Conservation (phyloP, 2,329 filamentous ascomycete species). For the Sphaceloma murrayae region DNA sequence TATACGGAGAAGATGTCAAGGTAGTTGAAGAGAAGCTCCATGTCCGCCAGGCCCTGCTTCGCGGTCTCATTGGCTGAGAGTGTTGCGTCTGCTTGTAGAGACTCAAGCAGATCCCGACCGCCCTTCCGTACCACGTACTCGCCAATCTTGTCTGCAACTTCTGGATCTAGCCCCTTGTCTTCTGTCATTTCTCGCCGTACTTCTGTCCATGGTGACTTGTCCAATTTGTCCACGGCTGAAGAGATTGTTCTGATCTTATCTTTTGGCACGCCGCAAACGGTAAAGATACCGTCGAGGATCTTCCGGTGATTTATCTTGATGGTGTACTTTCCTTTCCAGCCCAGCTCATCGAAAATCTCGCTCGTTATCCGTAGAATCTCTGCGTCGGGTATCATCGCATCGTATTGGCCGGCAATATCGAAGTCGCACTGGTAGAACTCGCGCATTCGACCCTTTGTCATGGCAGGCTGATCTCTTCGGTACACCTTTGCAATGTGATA, state of each 20-base stretch:
- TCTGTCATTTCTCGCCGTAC: constrained; percentile 89
- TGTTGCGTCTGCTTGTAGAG: constrained; percentile 56
- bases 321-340: constrained; percentile 63
- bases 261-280: constrained; percentile 76
- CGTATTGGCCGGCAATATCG: constrained; percentile 81
- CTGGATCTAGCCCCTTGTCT: constrained; percentile 70
- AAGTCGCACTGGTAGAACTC: constrained; percentile 98
- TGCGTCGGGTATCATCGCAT: constrained; percentile 84
- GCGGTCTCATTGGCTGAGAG: constrained; percentile 64
- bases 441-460: constrained; percentile 85
- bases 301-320: constrained; percentile 96
- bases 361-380: constrained; percentile 77
- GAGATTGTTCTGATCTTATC: constrained; percentile 85
- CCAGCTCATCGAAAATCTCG: constrained; percentile 75
- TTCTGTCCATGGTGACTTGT: constrained; percentile 79
- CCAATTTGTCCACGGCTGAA: constrained; percentile 89
- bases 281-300: constrained; percentile 85
- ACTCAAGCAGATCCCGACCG: constrained; percentile 61
- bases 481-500: constrained; percentile 95
- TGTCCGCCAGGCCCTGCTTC: constrained; percentile 70
- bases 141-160: constrained; percentile 78
- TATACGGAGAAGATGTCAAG: constrained; percentile 66
- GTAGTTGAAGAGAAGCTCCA: constrained; percentile 72
- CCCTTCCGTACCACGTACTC: constrained; percentile 73
- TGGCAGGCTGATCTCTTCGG: constrained; percentile 69